Base-by-base conservation (phyloP, 805 yeast species). In the Candida nonsorbophila region DNA sequence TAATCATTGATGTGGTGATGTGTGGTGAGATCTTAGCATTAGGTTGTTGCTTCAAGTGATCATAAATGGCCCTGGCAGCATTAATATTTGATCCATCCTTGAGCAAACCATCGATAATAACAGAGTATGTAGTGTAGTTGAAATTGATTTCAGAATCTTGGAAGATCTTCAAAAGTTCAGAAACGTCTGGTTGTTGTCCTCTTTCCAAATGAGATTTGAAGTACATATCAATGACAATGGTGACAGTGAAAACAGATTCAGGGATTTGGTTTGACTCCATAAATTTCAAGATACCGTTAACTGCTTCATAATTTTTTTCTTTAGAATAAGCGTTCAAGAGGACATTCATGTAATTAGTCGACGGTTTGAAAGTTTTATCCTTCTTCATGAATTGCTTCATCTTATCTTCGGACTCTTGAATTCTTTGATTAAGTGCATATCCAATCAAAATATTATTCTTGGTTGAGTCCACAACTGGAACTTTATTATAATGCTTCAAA, bases 231-330 rank as follows among this genome's bases (percentile, higher is more conserved):
- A 79, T 62, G 14, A 79, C 54, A 20, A 72, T 67, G 3, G 87
- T 70, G 52, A 74, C 74, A 2, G 88, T 79, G 11, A 75, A 75
- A 25, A 75, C 62, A 47, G 77, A 84, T 16, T 81, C 80, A 20
- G 60, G 44, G 14, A 79, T 50, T 3, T 55, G 47, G 15, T 56
- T 34, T 18, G 48, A 49, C 22, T 45, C 47, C 74, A 78, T 69
- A 34, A 58, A 57, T 19, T 64, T 35, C 16, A 60, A 56, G 23
- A 80, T 51, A 9, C 73, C 58, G n/a, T 58, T 62, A n/a, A 60
- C 58, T 4, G 79, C 79, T 26, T 61, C 60, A 17, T 58, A 63
- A 35, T 74, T 61, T 22, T 61, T 56, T 6, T 31, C 34, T 20
- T 58, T 54, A 12, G 70, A 55, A 30, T 72, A 67, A 22, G 53